phyloP scores from a whole-genome alignment of 257 asterid species.

The Oldenlandia corymbosa region DNA sequence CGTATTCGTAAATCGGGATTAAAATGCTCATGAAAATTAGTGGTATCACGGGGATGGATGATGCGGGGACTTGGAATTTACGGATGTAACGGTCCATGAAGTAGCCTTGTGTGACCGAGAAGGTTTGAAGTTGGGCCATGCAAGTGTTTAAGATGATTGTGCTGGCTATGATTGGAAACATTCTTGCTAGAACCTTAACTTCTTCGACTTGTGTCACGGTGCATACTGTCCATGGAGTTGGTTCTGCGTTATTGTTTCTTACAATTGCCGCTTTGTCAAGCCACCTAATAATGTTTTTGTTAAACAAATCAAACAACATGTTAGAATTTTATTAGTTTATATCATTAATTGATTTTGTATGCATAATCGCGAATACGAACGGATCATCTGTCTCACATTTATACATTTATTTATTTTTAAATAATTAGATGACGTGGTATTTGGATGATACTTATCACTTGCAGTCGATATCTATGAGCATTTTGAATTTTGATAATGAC shows the following conservation, averaged over 20 bases:
- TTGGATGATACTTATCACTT: too few relatives aligned
- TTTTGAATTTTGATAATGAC: too few relatives aligned
- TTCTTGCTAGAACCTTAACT: conserved; percentile 51
- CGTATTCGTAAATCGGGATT: conserved; percentile 51
- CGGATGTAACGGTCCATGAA: conserved; percentile 46
- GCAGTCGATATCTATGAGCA: too few relatives aligned
- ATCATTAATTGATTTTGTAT: too few relatives aligned
- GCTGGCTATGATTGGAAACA: conserved; percentile 65
- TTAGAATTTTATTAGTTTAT: too few relatives aligned
- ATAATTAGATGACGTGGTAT: too few relatives aligned
- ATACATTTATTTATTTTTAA: too few relatives aligned
- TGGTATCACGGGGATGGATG: conserved; percentile 70
- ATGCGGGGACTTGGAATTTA: conserved; percentile 48
- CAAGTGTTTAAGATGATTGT: conserved; percentile 74
- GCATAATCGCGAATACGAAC: too few relatives aligned
- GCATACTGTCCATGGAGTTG: conserved; percentile 48
- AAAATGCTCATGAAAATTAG: conserved; percentile 53
- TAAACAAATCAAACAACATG: too few relatives aligned
- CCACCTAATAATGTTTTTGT: conserved; percentile 26
- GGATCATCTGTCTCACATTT: too few relatives aligned
- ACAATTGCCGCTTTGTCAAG: conserved; percentile 69
- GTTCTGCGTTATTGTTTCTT: conserved; percentile 9
- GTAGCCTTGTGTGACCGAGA: conserved; percentile 61
- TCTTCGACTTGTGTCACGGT: conserved; percentile 67
- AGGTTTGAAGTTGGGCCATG: conserved; percentile 71